phyloP scores from a whole-genome alignment of 2,329 filamentous ascomycete species.

The Nakataea oryzae region DNA sequence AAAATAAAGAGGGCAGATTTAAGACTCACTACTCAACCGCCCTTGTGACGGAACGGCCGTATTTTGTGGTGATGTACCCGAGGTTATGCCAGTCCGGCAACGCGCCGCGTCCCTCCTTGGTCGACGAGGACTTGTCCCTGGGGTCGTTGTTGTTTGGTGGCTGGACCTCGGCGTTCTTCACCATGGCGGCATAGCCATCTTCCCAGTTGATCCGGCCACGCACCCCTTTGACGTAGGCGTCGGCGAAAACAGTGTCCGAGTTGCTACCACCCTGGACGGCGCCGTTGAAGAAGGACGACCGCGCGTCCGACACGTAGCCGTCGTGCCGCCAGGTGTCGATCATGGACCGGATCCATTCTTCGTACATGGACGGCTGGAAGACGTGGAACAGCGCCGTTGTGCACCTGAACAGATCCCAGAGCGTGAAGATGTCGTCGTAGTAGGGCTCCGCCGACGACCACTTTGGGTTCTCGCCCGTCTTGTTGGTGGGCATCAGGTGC shows the following conservation, averaged over 20 bases:
- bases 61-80: slow-evolving; percentile 56
- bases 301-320: slow-evolving; percentile 54
- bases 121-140: slow-evolving; percentile 47
- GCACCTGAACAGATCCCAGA: slow-evolving; percentile 58
- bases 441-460: slow-evolving; percentile 58
- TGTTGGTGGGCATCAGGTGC: slow-evolving; percentile 58
- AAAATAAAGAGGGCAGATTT: background rate
- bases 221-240: slow-evolving; percentile 61
- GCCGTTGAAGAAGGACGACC: slow-evolving; percentile 60
- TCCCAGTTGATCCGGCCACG: slow-evolving; percentile 53
- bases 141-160: slow-evolving; percentile 50
- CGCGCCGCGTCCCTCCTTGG: slow-evolving; percentile 58
- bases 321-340: slow-evolving; percentile 59
- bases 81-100: slow-evolving; percentile 56
- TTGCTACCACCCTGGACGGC: slow-evolving; percentile 61
- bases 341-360: slow-evolving; percentile 55
- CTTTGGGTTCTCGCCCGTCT: slow-evolving; percentile 58
- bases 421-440: slow-evolving; percentile 62
- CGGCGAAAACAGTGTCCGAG: slow-evolving; percentile 60
- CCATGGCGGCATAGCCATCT: slow-evolving; percentile 51
- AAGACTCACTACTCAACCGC: slow-evolving; percentile 50
- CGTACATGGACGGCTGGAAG: slow-evolving; percentile 50
- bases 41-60: slow-evolving; percentile 49
- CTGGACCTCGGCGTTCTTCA: slow-evolving; percentile 54
- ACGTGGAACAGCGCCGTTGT: slow-evolving; percentile 55